Evolutionary conservation across 1,284 basidiomycete species (phyloP), one percentile per base, ranked within the genome.

Genomic region (Fomitopsis betulina): DNA sequence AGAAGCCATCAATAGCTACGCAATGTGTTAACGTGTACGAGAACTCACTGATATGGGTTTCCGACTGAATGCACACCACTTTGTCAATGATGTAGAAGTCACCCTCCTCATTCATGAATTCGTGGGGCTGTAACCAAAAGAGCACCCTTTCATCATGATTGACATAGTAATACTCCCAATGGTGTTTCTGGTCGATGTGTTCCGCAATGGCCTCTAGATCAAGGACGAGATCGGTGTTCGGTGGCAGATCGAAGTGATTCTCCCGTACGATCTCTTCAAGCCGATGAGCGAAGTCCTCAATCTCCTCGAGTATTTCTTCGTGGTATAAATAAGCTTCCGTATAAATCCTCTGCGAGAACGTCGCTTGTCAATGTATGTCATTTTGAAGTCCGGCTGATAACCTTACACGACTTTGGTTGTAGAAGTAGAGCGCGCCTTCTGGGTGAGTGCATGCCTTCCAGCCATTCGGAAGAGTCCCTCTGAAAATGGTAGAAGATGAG

Each of bases 1-100:
- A 38, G 19, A 58, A 10, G 5, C 3, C 6, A n/a, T 55, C 15
- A 42, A 40, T 39, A 39, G 5, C n/a, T 25, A 32, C 13, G 6
- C 30, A 15, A 13, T 21, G n/a, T 2, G 5, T 32, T 4, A 33
- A n/a, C 2, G 19, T 33, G 39, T 15, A 37, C 13, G 43, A 12
- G 0, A 6, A 69, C 77, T 49, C 62, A 83, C 81, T 71, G 32
- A 82, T 64, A 62, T 80, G 79, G 5, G 70, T 68, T 2, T 68
- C 60, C 8, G 71, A 72, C 8, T 65, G 5, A 75, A 69, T 4
- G 77, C 79, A 13, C 63, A 64, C 8, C 78, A 55, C 59, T 21
- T 17, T 19, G 45, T 51, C 57, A 19, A 65, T 53, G 12, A 3
- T 12, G 35, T 9, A 12, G 13, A 37, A 37, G 9, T 5, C 8